These are phyloP conservation scores for Candida tammaniensis DNA, from an alignment of 805 yeast species.

Conservation along the genomic window DNA sequence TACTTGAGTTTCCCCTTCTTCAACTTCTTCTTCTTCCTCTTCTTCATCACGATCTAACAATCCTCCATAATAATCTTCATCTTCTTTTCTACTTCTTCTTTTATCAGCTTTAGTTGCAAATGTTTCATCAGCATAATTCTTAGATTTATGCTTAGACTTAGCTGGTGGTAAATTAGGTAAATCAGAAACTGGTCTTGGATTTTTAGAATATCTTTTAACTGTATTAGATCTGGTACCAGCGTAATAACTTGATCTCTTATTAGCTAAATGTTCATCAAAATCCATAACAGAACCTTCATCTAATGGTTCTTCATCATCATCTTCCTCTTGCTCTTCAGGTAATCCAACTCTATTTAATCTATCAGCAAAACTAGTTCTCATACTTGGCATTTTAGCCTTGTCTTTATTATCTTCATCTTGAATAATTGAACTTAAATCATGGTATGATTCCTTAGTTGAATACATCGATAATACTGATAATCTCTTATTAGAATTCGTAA, in stretches of 20 bases:
- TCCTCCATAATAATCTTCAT: conserved; percentile 15
- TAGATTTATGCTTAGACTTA: conserved; percentile 24
- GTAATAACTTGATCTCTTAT: conserved; percentile 39
- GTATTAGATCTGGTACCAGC: conserved; percentile 20
- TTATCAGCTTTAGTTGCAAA: conserved; percentile 36
- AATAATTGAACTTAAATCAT: conserved; percentile 48
- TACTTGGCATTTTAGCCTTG: conserved; percentile 15
- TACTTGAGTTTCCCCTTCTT: conserved; percentile 20
- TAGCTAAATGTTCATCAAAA: conserved; percentile 38
- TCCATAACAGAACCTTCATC: conserved; percentile 41
- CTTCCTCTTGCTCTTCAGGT: conserved; percentile 20
- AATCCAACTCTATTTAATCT: conserved; percentile 36
- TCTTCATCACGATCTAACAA: conserved; percentile 16
- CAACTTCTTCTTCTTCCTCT: conserved; percentile 20
- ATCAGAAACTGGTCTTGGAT: conserved; percentile 24
- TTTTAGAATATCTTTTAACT: conserved; percentile 26
- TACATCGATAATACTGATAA: conserved; percentile 69
- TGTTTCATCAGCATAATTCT: conserved; percentile 31
- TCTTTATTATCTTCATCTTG: conserved; percentile 21
- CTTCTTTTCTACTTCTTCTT: conserved; percentile 15
- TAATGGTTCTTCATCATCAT: conserved; percentile 28
- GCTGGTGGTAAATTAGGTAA: conserved; percentile 28
- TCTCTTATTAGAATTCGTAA: conserved; percentile 62
- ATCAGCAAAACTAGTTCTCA: conserved; percentile 44
- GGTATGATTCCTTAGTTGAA: conserved; percentile 64